Evolutionary conservation across 192 early-diverging fungal species (phyloP).

Genomic region (Rhizophagus clarus): DNA sequence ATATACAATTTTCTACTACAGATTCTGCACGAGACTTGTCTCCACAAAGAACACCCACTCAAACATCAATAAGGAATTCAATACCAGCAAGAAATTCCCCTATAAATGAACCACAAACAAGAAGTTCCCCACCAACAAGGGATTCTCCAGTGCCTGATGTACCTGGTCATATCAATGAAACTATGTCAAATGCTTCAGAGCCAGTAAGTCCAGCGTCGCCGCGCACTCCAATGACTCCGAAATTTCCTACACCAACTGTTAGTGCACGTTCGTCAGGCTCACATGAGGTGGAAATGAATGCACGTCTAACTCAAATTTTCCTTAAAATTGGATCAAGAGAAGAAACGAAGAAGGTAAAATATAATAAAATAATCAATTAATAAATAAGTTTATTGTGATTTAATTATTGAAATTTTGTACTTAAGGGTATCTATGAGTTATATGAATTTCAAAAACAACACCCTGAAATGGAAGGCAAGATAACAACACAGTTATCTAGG

Average conservation of each 20-base stretch:
- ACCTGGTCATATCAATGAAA: slow-evolving; percentile 31
- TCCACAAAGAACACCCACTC: not conserved
- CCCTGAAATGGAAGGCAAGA: slow-evolving; percentile 61
- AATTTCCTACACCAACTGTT: slow-evolving; percentile 12
- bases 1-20: not conserved
- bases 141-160: slow-evolving; percentile 29
- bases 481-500: slow-evolving; percentile 60
- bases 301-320: slow-evolving; percentile 68
- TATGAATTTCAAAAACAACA: slow-evolving; percentile 77
- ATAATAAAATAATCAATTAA: no score
- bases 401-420: not conserved
- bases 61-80: not conserved
- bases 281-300: slow-evolving; percentile 68
- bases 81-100: not conserved
- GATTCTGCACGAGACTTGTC: not conserved
- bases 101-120: slow-evolving; percentile 21
- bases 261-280: slow-evolving; percentile 34
- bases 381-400: not conserved
- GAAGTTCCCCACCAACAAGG: slow-evolving; percentile 26
- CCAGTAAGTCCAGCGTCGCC: slow-evolving; percentile 22
- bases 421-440: slow-evolving; percentile 71
- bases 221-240: slow-evolving; percentile 16
- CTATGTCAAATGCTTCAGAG: slow-evolving; percentile 18
- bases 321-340: slow-evolving; percentile 69
- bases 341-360: slow-evolving; percentile 61